Conservation (phyloP, 805 yeast species). For the Ogataea paradorogensis region DNA sequence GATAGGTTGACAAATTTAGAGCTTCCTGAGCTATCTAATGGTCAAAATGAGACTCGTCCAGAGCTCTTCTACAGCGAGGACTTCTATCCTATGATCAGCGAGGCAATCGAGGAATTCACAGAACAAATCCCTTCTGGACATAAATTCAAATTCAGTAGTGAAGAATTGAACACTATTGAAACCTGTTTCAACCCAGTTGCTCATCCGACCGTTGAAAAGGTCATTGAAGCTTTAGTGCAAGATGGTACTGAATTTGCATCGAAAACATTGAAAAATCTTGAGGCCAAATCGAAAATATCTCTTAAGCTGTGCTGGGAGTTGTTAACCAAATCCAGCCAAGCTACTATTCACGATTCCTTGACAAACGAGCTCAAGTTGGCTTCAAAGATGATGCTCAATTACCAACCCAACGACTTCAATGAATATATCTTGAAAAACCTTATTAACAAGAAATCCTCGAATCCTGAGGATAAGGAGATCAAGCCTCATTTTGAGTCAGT, state of each 20-base stretch:
- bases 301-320: constrained; percentile 69
- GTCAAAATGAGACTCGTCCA: constrained; percentile 6
- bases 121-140: constrained; percentile 63
- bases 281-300: constrained; percentile 73
- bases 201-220: constrained; percentile 47
- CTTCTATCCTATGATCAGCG: constrained; percentile 57
- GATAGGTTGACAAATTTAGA: constrained; percentile 64
- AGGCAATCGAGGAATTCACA: constrained; percentile 75
- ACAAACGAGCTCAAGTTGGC: constrained; percentile 75
- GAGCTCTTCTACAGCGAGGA: constrained; percentile 22
- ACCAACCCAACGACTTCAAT: constrained; percentile 45
- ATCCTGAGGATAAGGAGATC: constrained; percentile 25
- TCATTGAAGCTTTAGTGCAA: constrained; percentile 48
- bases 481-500: constrained; percentile 42
- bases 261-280: constrained; percentile 52
- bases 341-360: constrained; percentile 63
- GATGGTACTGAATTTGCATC: constrained; percentile 67
- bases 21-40: constrained; percentile 20
- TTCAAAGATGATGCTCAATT: constrained; percentile 62
- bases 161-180: constrained; percentile 64
- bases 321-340: constrained; percentile 55
- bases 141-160: constrained; percentile 53
- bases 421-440: constrained; percentile 52
- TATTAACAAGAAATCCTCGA: constrained; percentile 40
- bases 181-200: constrained; percentile 52